Base-by-base conservation (phyloP, 345 rosid species). In the Salix brachista region DNA sequence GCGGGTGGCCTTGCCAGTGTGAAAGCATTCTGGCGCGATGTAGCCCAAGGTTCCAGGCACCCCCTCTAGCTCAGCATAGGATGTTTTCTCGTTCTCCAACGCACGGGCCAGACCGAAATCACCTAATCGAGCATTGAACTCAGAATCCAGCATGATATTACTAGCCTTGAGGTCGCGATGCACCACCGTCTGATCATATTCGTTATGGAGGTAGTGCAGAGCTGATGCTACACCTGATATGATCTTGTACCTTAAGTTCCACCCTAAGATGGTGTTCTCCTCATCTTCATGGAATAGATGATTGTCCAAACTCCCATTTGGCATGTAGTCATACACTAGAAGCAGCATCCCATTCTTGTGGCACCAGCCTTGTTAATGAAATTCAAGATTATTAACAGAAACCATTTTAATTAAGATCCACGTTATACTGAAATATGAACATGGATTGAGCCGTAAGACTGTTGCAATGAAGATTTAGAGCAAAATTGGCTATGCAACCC, bases 111-210 rank as follows among this genome's bases (percentile, higher is more conserved):
- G 76, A 3, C 90, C 90, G 14, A 90, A 90, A 75, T 90, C 92
- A 0, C 94, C 92, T 1, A 90, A 84, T 1, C 89, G 87, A 10
- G 92, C 90, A 28, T 88, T 86, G 87, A 87, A 89, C 48, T 83
- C 23, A 13, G 85, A 48, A 74, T 90, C 94, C 26, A 90, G 81
- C 85, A 90, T 71, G 37, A 90, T 78, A 79, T 90, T 90, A 78
- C 92, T 90, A 36, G 90, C 92, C 65, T 90, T 90, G 48, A 90
- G 91, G 87, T 89, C 92, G 3, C 89, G 85, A 71, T 90, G 92
- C 69, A 88, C 86, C 65, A 90, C 94, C 70, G 69, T 88, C 52
- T 88, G 86, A 70, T 88, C 91, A 34, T 84, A 90, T 70, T 88
- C 90, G 8, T 90, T 77, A 58, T 90, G 92, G 64, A 90, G 85